phyloP scores from a whole-genome alignment of 2,329 filamentous ascomycete species.

The Epicoccum nigrum region DNA sequence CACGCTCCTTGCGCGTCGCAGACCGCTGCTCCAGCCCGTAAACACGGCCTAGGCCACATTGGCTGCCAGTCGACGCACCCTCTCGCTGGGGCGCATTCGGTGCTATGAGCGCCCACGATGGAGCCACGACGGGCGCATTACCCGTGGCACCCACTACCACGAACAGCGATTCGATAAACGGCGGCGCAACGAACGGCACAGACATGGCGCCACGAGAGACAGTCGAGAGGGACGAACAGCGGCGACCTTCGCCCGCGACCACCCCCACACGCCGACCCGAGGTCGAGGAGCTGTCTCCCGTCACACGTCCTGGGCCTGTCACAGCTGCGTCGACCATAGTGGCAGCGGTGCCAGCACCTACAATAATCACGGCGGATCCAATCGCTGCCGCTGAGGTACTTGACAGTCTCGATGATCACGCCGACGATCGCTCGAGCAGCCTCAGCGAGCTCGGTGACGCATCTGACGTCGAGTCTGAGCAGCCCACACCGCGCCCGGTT shows the following conservation, averaged over 20 bases:
- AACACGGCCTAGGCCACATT: constrained; percentile 22
- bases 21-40: constrained; percentile 13
- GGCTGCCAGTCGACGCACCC: constrained; percentile 33
- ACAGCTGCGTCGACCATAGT: constrained; percentile 31
- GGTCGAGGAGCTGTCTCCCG: constrained; percentile 22
- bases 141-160: constrained; percentile 37
- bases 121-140: constrained; percentile 45
- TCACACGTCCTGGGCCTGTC: constrained; percentile 19
- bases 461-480: constrained; percentile 63
- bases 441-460: constrained; percentile 89
- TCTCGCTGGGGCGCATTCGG: constrained; percentile 45
- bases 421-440: constrained; percentile 74
- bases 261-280: constrained; percentile 51
- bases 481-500: constrained; percentile 36
- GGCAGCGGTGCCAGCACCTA: constrained; percentile 32
- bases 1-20: constrained; percentile 25
- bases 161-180: constrained; percentile 18
- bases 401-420: constrained; percentile 56
- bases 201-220: constrained; percentile 1
- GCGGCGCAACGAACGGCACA: neutral
- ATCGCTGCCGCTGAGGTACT: constrained; percentile 19
- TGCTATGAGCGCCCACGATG: constrained; percentile 37
- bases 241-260: constrained; percentile 46
- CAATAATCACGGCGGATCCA: constrained; percentile 23
- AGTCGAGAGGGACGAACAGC: constrained; percentile 6